These are phyloP conservation scores for Alternaria solani DNA, from an alignment of 2,329 filamentous ascomycete species.

Conservation along the genomic window DNA sequence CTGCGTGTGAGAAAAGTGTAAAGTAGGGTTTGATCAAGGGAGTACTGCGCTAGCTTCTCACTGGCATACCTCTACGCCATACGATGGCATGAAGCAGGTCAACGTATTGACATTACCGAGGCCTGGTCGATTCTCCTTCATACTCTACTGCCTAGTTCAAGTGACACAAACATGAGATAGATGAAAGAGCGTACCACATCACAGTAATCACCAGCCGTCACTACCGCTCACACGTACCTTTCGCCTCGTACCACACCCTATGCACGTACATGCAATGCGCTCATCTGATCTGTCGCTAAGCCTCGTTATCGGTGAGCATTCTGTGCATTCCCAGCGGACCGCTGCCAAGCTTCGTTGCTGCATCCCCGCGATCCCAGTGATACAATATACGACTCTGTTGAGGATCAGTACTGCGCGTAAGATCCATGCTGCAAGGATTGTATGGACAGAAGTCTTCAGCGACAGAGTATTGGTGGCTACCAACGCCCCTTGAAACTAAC, in stretches of 20 bases:
- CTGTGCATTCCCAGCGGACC: conserved; percentile 24
- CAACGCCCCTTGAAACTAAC: not conserved
- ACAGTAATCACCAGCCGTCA: not conserved
- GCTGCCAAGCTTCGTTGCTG: conserved; percentile 10
- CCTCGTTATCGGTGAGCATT: conserved; percentile 23
- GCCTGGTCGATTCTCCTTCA: not conserved
- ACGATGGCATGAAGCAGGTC: not conserved
- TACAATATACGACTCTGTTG: conserved; percentile 5
- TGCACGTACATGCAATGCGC: not conserved
- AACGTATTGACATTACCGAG: not conserved
- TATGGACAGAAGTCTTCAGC: conserved; percentile 2
- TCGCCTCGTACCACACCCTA: not conserved
- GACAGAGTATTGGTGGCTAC: conserved; percentile 1
- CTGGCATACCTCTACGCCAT: not conserved
- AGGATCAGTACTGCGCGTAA: conserved; percentile 10
- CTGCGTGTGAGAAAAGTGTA: not conserved
- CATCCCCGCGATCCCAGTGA: conserved; percentile 14
- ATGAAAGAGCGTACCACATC: not conserved
- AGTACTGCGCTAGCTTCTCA: not conserved
- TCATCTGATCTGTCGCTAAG: conserved; percentile 10
- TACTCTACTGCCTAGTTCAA: not conserved
- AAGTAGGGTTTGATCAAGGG: not conserved
- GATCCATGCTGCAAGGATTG: conserved; percentile 5
- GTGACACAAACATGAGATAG: not conserved
- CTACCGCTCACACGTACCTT: not conserved